These are phyloP conservation scores for Pugionium dolabratum DNA, from an alignment of 345 rosid genomes.

Conservation along the genomic window DNA sequence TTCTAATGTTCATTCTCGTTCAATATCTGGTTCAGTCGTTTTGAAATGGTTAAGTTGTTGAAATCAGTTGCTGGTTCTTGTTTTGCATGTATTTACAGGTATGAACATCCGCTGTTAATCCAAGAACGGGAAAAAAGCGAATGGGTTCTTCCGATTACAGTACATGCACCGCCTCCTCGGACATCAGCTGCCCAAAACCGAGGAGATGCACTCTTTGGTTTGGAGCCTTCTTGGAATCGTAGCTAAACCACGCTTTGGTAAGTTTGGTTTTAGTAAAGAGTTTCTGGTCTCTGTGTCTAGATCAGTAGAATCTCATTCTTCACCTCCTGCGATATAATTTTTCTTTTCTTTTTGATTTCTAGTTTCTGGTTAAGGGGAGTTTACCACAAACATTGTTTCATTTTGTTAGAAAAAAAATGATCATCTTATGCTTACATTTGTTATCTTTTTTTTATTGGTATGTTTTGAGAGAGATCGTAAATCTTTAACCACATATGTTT, in stretches of 20 bases:
- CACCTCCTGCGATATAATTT: conserved; percentile 15
- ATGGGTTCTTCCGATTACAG: conserved; percentile 94
- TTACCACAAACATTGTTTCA: conserved; percentile 4
- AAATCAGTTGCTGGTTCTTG: conserved; percentile 15
- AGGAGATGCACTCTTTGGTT: conserved; percentile 58
- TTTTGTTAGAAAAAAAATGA: neutral
- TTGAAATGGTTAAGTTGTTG: conserved; percentile 14
- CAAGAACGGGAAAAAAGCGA: conserved; percentile 82
- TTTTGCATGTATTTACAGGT: conserved; percentile 50
- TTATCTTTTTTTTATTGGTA: neutral
- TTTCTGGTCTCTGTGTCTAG: conserved; percentile 13
- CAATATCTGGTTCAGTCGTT: conserved; percentile 12
- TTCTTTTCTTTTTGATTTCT: neutral
- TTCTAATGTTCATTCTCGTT: neutral
- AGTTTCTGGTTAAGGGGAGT: neutral
- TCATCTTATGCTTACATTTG: neutral
- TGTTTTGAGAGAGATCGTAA: neutral
- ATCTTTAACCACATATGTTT: neutral
- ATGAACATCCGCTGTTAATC: conserved; percentile 83
- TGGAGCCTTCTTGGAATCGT: conserved; percentile 78
- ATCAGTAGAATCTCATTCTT: neutral
- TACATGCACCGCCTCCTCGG: conserved; percentile 83
- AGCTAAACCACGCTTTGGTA: conserved; percentile 25
- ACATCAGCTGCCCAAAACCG: conserved; percentile 50
- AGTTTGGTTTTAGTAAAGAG: conserved; percentile 19